Evolutionary conservation across 495 filamentous ascomycete genomes (phyloP).

Genomic region (Ramalina intermedia): DNA sequence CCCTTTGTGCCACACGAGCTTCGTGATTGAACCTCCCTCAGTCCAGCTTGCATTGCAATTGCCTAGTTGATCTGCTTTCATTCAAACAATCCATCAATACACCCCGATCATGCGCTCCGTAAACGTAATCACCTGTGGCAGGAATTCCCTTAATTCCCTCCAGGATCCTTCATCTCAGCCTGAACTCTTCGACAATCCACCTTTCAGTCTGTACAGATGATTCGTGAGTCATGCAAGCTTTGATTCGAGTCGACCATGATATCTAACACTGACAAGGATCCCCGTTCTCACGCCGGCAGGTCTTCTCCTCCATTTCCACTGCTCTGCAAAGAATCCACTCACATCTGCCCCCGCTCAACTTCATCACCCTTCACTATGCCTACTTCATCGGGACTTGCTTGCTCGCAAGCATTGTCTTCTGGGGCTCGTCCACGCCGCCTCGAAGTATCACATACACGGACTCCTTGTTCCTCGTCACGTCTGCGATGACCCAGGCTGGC

Average conservation of each 20-base stretch:
- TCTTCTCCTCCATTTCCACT: slow-evolving; percentile 5
- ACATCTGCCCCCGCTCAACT: slow-evolving; percentile 48
- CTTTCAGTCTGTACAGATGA: not conserved
- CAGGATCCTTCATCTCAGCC: too few species aligned
- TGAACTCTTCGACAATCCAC: too few species aligned
- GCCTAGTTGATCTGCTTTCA: too few species aligned
- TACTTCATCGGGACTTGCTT: slow-evolving; percentile 61
- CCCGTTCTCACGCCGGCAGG: not conserved
- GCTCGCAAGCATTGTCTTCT: slow-evolving; percentile 59
- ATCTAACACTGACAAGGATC: too few species aligned
- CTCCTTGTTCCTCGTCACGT: slow-evolving; percentile 59
- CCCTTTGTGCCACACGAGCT: too few species aligned
- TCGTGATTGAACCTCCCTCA: too few species aligned
- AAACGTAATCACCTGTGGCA: too few species aligned
- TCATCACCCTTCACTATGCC: slow-evolving; percentile 62
- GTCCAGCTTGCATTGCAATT: too few species aligned
- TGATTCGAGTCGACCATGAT: too few species aligned
- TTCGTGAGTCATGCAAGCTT: not conserved
- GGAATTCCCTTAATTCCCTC: too few species aligned
- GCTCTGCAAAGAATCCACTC: not conserved
- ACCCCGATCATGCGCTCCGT: too few species aligned
- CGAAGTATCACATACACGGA: slow-evolving; percentile 57
- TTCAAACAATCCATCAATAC: too few species aligned
- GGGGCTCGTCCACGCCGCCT: slow-evolving; percentile 46
- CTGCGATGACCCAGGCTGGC: slow-evolving; percentile 69